Base-by-base conservation (phyloP, 768 basidiomycete species). In the Termitomyces sp. region DNA sequence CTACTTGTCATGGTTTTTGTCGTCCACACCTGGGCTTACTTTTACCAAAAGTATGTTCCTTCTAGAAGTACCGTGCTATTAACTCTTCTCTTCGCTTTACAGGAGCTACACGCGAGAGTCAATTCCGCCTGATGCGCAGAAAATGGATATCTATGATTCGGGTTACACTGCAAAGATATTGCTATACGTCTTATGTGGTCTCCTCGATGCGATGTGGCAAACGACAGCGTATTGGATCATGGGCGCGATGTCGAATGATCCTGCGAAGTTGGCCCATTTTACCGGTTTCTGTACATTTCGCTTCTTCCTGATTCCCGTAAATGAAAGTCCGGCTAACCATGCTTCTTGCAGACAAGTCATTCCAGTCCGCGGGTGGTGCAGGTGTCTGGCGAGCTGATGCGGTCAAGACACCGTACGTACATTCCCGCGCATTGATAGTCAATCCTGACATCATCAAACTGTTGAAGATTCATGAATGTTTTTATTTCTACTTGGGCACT, bases 151-250 rank as follows among this genome's bases (percentile, higher is more conserved):
- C 49, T 71, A 67, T 53, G 82, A 86, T 61, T 59, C 69, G 1
- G 71, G 70, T 1, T 93, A 89, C 65, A 69, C 78, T 10, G 80
- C 76, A 43, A 77, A 77, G 50, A 73, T 85, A 6, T 79, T 79
- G 71, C 70, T 92, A 5, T 91, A 85, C 70, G 81, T 89, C 60
- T 82, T 85, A 70, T 89, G 83, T 59, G 88, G 90, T 27, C 65
- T 92, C 11, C 77, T 91, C 58, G 92, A 93, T 60, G 77, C 90
- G 1, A 86, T 90, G 82, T 93, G 90, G 89, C 92, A 93, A 68
- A 91, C 88, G 1, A 83, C 84, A 0, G 83, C 85, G 5, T 90
- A 91, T 68, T 90, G 89, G 88, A 75, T 89, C 63, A 86, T 90
- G 82, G 90, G 90, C 40, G 86, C 88, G 12, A 89, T 94, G 86